Evolutionary conservation across 2,329 filamentous ascomycete species (phyloP).

Genomic region (Coniella lustricola): DNA sequence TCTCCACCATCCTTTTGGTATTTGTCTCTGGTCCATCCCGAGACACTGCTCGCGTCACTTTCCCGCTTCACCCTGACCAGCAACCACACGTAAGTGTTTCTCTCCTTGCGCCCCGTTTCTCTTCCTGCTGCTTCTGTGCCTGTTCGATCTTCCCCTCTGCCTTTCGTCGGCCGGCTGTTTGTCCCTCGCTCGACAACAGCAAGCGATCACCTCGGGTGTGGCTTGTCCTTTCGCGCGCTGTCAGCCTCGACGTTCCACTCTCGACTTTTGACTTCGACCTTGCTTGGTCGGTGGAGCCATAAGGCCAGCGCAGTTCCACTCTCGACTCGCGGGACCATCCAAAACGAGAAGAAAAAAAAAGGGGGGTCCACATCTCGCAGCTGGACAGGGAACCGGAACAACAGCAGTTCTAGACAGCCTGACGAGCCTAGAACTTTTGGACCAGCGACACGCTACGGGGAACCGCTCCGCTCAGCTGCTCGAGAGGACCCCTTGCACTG

Average conservation of each 20-base stretch:
- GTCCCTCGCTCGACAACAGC: no score
- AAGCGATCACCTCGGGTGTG: no score
- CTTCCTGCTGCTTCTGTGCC: background rate
- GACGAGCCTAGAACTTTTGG: no score
- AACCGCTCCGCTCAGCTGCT: no score
- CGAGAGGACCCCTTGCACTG: background rate
- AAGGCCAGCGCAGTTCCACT: slow-evolving; percentile 8
- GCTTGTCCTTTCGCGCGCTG: no score
- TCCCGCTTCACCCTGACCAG: no score
- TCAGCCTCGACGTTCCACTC: background rate
- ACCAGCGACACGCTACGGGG: no score
- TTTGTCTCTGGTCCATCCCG: background rate
- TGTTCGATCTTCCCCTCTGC: no score
- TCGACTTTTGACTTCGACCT: background rate
- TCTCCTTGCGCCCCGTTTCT: background rate
- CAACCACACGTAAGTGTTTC: background rate
- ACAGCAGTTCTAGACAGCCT: no score
- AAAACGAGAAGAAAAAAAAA: background rate
- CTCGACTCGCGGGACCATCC: background rate
- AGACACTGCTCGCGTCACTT: slow-evolving; percentile 1
- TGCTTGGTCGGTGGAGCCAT: slow-evolving; percentile 2
- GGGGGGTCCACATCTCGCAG: background rate
- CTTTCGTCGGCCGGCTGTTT: background rate
- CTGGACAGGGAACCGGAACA: no score
- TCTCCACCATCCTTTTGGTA: background rate